Conservation (phyloP, 176 grass and related monocot species). For the Rhynchospora tenuis region DNA sequence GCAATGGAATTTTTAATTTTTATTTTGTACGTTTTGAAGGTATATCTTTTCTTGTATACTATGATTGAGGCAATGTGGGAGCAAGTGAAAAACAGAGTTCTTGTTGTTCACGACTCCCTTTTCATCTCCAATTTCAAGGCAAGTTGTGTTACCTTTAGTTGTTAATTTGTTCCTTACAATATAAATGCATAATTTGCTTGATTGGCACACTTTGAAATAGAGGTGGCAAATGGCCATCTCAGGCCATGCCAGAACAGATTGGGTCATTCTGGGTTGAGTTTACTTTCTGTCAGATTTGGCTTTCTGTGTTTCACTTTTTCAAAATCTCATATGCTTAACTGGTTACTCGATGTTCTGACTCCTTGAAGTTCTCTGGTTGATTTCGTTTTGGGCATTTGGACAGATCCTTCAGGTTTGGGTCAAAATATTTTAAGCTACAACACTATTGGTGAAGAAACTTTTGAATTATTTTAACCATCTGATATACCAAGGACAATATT, state of each 20-base stretch:
- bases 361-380: background rate
- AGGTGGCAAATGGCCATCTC: background rate
- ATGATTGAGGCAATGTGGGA: conserved; percentile 75
- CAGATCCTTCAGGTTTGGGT: background rate
- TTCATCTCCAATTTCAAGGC: conserved; percentile 89
- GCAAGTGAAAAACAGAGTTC: conserved; percentile 48
- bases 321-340: background rate
- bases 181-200: conserved; percentile 1
- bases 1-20: background rate
- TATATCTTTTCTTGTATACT: conserved; percentile 81
- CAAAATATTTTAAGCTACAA: background rate
- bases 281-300: background rate
- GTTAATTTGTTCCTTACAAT: conserved; percentile 19
- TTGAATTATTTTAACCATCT: too few relatives aligned
- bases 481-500: too few relatives aligned
- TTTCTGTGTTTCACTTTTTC: background rate
- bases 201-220: background rate
- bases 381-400: background rate
- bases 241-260: conserved; percentile 16
- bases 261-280: background rate
- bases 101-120: conserved; percentile 70
- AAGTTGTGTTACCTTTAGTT: conserved; percentile 10
- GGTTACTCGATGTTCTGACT: background rate
- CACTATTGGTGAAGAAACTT: background rate
- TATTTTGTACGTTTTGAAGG: conserved; percentile 38